A percentile compares a stretch with the other conserved stretches of the same genome.
Conservation (phyloP, 208 protist genomes). For the Herpetomonas muscarum region DNA sequence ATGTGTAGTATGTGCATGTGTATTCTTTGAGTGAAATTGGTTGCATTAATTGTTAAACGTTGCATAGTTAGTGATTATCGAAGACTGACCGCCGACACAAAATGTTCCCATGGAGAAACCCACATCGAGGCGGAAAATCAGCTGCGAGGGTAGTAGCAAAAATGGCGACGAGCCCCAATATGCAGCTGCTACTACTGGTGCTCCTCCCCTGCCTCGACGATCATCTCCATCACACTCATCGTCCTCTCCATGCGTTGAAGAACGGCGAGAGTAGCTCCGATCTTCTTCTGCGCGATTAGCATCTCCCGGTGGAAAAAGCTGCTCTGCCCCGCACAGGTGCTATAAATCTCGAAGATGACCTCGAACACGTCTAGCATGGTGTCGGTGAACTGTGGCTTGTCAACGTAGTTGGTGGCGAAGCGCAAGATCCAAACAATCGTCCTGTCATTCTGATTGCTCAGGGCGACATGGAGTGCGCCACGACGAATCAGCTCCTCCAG, state of each 20-base stretch:
- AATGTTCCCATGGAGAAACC: no score
- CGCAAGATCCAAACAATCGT: conserved; percentile 72
- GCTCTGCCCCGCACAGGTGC: conserved; percentile 44
- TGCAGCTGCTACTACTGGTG: neutral
- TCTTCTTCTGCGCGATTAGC: conserved; percentile 55
- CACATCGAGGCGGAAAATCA: no score
- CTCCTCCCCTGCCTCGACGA: conserved; percentile 49
- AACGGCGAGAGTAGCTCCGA: conserved; percentile 48
- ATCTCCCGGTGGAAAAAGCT: conserved; percentile 78
- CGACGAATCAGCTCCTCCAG: conserved; percentile 82
- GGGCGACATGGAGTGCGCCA: conserved; percentile 68
- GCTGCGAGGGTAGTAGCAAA: no score
- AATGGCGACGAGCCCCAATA: no score
- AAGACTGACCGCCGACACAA: no score
- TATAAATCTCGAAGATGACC: conserved; percentile 80
- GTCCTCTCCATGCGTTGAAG: conserved; percentile 64
- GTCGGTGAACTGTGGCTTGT: conserved; percentile 71
- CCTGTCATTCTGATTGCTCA: conserved; percentile 83
- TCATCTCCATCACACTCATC: conserved; percentile 78
- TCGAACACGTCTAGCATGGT: conserved; percentile 76
- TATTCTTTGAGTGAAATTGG: no score
- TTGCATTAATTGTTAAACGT: no score
- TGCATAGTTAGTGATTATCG: no score
- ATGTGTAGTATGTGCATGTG: no score
- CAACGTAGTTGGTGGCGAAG: conserved; percentile 66